Conservation (phyloP, 1,284 basidiomycete genomes). For the Entoloma clypeatum region DNA sequence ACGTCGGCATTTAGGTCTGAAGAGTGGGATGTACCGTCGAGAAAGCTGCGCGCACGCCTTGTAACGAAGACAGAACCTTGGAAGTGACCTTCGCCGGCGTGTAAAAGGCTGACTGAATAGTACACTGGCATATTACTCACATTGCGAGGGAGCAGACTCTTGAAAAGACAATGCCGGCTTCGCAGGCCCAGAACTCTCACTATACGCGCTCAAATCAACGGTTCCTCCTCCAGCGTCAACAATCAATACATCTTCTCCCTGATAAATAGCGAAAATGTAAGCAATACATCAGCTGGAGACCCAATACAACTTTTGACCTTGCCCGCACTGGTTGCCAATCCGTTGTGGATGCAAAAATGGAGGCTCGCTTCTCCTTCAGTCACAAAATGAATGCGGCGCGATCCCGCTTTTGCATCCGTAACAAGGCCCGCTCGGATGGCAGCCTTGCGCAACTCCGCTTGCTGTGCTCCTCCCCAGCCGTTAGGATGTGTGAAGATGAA, state of each 20-base stretch:
- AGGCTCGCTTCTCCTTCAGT: slow-evolving; percentile 49
- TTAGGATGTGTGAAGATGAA: slow-evolving; percentile 39
- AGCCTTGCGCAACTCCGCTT: slow-evolving; percentile 36
- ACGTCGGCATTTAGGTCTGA: slow-evolving; percentile 22
- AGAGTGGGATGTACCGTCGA: slow-evolving; percentile 18
- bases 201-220: slow-evolving; percentile 27
- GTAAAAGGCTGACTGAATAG: slow-evolving; percentile 14
- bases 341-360: slow-evolving; percentile 40
- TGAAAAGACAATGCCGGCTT: slow-evolving; percentile 13
- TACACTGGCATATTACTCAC: slow-evolving; percentile 10
- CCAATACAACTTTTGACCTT: slow-evolving; percentile 24
- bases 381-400: slow-evolving; percentile 40
- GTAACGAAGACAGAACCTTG: slow-evolving; percentile 32
- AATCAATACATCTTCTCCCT: slow-evolving; percentile 36
- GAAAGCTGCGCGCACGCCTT: slow-evolving; percentile 13
- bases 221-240: slow-evolving; percentile 47
- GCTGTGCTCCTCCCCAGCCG: slow-evolving; percentile 41
- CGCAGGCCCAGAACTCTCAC: background rate
- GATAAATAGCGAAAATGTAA: slow-evolving; percentile 9
- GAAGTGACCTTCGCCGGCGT: slow-evolving; percentile 24
- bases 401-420: slow-evolving; percentile 29
- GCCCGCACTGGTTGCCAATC: slow-evolving; percentile 33
- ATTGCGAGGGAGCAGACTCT: slow-evolving; percentile 21
- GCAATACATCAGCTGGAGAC: background rate
- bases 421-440: slow-evolving; percentile 35